Percentiles rank a stretch among this genome's conserved stretches.
These are phyloP conservation scores for Pneumocystis wakefieldiae DNA, from an alignment of 1,139 yeast genomes.

Conservation along the genomic window DNA sequence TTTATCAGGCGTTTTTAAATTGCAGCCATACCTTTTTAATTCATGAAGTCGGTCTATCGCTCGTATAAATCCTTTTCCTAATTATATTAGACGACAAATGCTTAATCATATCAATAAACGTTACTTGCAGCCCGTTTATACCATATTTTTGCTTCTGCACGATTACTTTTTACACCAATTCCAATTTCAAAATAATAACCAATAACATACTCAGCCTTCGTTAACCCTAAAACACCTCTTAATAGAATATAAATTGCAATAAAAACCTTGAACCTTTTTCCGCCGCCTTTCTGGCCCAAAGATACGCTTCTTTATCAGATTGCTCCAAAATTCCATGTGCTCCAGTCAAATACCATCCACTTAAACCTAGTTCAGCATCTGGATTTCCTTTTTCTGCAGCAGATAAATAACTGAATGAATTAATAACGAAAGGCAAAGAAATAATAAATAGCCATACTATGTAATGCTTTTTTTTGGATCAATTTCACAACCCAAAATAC, in stretches of 20 bases:
- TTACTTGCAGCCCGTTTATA: slow-evolving; percentile 41
- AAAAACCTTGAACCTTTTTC: slow-evolving; percentile 37
- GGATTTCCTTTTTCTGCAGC: slow-evolving; percentile 47
- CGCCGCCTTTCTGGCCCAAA: slow-evolving; percentile 82
- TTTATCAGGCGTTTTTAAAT: neutral
- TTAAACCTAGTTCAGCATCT: slow-evolving; percentile 74
- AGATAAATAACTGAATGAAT: neutral
- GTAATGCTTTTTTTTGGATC: slow-evolving; percentile 68
- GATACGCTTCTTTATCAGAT: slow-evolving; percentile 62
- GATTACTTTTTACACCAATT: slow-evolving; percentile 41
- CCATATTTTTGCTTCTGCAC: slow-evolving; percentile 37
- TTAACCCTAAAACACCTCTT: slow-evolving; percentile 22
- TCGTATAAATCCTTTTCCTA: slow-evolving; percentile 7
- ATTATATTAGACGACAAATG: neutral
- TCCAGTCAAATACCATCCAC: slow-evolving; percentile 88
- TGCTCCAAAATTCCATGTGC: slow-evolving; percentile 54
- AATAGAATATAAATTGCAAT: neutral
- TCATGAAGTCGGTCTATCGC: slow-evolving; percentile 12
- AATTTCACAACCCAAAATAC: slow-evolving; percentile 50
- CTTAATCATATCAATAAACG: neutral
- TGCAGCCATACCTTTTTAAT: slow-evolving; percentile 1
- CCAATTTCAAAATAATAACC: slow-evolving; percentile 76
- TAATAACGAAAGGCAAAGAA: slow-evolving; percentile 37
- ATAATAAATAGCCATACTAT: slow-evolving; percentile 51
- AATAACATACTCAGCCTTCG: slow-evolving; percentile 71